Evolutionary conservation across 345 rosid genomes (phyloP).

Genomic region (Erucastrum elatum): DNA sequence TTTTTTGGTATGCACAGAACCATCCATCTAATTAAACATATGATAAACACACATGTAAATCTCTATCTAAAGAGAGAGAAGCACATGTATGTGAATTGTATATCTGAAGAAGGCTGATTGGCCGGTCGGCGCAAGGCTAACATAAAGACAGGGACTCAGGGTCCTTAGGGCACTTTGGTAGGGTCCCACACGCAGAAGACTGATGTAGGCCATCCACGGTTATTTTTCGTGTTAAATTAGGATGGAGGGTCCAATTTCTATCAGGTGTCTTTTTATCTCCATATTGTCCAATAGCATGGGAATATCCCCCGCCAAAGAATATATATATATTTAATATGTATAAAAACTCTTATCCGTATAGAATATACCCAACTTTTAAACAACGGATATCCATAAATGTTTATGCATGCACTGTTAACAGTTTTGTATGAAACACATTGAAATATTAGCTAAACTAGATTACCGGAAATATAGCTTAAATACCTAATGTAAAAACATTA

Average conservation of each 20-base stretch:
- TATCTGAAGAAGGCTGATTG: slow-evolving; percentile 34
- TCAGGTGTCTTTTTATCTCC: slow-evolving; percentile 27
- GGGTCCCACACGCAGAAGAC: slow-evolving; percentile 33
- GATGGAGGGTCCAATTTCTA: slow-evolving; percentile 8
- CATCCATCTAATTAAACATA: slow-evolving; percentile 14
- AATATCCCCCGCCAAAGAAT: slow-evolving; percentile 22
- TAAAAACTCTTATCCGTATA: slow-evolving; percentile 15
- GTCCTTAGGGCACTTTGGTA: slow-evolving; percentile 1
- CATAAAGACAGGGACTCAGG: slow-evolving; percentile 27
- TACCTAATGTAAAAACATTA: background rate
- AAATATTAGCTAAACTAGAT: background rate
- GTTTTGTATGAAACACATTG: background rate
- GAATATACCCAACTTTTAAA: slow-evolving; percentile 29
- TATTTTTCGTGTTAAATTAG: background rate
- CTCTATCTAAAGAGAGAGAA: background rate
- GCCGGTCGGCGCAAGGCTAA: slow-evolving; percentile 44
- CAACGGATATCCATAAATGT: background rate
- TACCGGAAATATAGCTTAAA: background rate
- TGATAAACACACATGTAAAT: background rate
- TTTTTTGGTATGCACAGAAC: background rate
- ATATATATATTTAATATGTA: too few species aligned
- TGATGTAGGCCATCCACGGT: slow-evolving; percentile 23
- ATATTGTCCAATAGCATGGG: slow-evolving; percentile 43
- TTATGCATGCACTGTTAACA: background rate
- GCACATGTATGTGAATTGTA: slow-evolving; percentile 13